phyloP scores from a whole-genome alignment of 2,329 filamentous ascomycete species.

The Akanthomyces lecanii region DNA sequence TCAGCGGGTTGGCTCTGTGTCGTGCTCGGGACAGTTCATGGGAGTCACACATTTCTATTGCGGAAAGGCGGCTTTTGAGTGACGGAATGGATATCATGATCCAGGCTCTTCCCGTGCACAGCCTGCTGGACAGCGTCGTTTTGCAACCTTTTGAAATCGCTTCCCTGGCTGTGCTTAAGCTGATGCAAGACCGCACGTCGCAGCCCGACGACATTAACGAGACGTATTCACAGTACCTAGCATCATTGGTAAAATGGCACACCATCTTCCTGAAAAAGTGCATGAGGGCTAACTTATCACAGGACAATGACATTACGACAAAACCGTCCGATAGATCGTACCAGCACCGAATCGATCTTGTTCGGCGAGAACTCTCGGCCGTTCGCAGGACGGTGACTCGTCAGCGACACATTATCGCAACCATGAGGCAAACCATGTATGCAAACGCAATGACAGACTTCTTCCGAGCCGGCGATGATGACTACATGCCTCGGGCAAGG shows the following conservation, averaged over 20 bases:
- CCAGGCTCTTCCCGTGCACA: conserved; percentile 27
- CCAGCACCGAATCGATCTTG: conserved; percentile 37
- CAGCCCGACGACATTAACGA: conserved; percentile 36
- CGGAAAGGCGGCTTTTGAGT: conserved; percentile 29
- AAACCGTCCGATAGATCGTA: conserved; percentile 38
- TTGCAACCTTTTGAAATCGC: conserved; percentile 41
- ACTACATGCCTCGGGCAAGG: not conserved
- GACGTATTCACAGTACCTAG: conserved; percentile 41
- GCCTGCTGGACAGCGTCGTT: conserved; percentile 33
- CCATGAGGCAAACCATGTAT: conserved; percentile 24
- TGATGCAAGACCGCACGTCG: conserved; percentile 37
- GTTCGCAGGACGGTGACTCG: conserved; percentile 33
- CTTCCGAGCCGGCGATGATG: conserved; percentile 18
- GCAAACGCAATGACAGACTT: conserved; percentile 20
- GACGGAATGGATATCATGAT: conserved; percentile 36
- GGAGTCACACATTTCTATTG: conserved; percentile 27
- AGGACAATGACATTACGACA: conserved; percentile 39
- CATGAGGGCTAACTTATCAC: conserved; percentile 19
- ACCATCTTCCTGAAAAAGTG: not conserved
- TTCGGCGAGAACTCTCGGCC: conserved; percentile 38
- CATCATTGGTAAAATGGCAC: conserved; percentile 33
- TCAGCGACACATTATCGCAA: conserved; percentile 30
- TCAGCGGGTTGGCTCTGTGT: conserved; percentile 34
- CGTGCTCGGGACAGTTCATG: conserved; percentile 23
- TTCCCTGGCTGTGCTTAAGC: conserved; percentile 35